Conservation (phyloP, 2,329 filamentous ascomycete species). For the Xylariaceae sp. region DNA sequence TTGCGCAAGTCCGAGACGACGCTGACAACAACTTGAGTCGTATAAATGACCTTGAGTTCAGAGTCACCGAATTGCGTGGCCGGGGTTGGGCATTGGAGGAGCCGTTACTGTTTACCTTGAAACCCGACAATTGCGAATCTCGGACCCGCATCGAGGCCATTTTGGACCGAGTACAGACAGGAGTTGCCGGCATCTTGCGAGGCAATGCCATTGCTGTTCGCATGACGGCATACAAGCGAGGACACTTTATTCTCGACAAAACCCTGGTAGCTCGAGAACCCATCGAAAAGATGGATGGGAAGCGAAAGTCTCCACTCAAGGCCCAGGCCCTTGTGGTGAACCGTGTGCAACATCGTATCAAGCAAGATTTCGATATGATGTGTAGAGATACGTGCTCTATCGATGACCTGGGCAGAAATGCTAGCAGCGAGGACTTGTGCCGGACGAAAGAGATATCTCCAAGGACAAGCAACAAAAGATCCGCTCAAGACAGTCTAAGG, state of each 20-base stretch:
- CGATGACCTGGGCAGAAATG: slow-evolving; percentile 25
- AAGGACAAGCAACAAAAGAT: too few relatives aligned
- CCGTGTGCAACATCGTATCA: slow-evolving; percentile 37
- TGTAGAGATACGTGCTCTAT: slow-evolving; percentile 45
- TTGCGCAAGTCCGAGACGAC: slow-evolving; percentile 31
- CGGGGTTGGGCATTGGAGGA: slow-evolving; percentile 38
- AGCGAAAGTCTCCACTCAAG: slow-evolving; percentile 27
- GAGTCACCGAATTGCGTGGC: slow-evolving; percentile 38
- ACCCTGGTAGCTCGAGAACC: slow-evolving; percentile 33
- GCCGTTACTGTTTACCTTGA: slow-evolving; percentile 38
- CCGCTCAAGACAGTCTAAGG: too few relatives aligned
- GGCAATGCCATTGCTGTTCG: slow-evolving; percentile 39
- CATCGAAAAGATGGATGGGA: slow-evolving; percentile 23
- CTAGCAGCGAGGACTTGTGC: slow-evolving; percentile 1
- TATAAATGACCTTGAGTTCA: slow-evolving; percentile 42
- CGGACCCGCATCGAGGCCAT: slow-evolving; percentile 40
- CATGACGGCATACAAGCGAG: slow-evolving; percentile 43
- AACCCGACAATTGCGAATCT: slow-evolving; percentile 33
- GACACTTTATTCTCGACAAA: slow-evolving; percentile 45
- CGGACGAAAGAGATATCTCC: too few relatives aligned
- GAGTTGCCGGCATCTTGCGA: slow-evolving; percentile 40
- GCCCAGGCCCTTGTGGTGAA: slow-evolving; percentile 33
- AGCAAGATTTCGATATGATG: slow-evolving; percentile 39
- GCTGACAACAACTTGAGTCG: slow-evolving; percentile 33
- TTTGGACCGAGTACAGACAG: slow-evolving; percentile 43